Percentiles rank a stretch among this genome's conserved stretches.
phyloP scores from a whole-genome alignment of 306 rosid species.

The Medicago arabica region DNA sequence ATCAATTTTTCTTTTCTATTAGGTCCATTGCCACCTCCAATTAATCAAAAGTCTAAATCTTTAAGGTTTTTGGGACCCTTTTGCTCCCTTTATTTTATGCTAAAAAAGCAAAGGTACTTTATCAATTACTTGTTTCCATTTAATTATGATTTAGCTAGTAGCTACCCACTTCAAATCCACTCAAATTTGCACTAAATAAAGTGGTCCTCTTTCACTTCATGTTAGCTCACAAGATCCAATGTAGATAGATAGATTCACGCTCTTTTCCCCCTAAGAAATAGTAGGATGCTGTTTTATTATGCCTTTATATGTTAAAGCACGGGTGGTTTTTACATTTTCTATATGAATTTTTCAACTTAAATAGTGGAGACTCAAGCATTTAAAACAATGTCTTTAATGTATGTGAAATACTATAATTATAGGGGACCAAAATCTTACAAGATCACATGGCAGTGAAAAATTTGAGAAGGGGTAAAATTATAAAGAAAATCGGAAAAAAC shows the following conservation, averaged over 20 bases:
- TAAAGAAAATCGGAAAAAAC: background rate
- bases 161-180: conserved; percentile 59
- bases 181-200: conserved; percentile 49
- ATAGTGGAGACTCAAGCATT: conserved; percentile 18
- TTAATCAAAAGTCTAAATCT: conserved; percentile 43
- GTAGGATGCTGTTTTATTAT: conserved; percentile 31
- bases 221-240: conserved; percentile 47
- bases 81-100: conserved; percentile 43
- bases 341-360: conserved; percentile 27
- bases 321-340: conserved; percentile 26
- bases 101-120: conserved; percentile 62
- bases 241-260: conserved; percentile 43
- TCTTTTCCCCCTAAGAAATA: conserved; percentile 2
- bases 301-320: conserved; percentile 38
- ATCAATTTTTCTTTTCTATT: conserved; percentile 41
- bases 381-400: conserved; percentile 12
- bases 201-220: conserved; percentile 49
- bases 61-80: conserved; percentile 54
- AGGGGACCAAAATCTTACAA: conserved; percentile 35
- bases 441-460: conserved; percentile 5
- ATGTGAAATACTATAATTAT: background rate
- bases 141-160: conserved; percentile 60
- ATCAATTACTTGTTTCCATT: conserved; percentile 37
- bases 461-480: background rate
- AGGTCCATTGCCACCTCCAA: conserved; percentile 49